Percentiles rank a stretch among this genome's conserved stretches.
phyloP scores from a whole-genome alignment of 495 filamentous ascomycete genomes.

The Apiosordaria backusii region DNA sequence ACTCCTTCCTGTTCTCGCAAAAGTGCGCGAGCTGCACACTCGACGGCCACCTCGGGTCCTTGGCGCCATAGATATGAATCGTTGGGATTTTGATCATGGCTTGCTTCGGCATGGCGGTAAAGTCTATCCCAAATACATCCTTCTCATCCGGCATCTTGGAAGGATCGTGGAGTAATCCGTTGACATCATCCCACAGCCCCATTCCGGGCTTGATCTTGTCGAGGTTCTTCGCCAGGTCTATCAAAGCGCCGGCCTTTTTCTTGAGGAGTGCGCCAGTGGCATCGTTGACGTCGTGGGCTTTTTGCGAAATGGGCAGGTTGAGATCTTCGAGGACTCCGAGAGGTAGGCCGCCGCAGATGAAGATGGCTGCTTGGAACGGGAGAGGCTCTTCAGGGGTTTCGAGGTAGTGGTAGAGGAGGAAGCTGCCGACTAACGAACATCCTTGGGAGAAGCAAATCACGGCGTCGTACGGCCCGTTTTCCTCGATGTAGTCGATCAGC shows the following conservation, averaged over 20 bases:
- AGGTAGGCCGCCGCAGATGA: slow-evolving; percentile 55
- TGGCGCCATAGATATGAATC: slow-evolving; percentile 57
- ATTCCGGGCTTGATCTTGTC: slow-evolving; percentile 24
- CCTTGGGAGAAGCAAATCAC: slow-evolving; percentile 61
- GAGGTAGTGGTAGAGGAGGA: slow-evolving; percentile 40
- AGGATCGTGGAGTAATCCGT: slow-evolving; percentile 35
- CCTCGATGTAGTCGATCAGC: slow-evolving; percentile 46
- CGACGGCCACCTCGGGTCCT: slow-evolving; percentile 55
- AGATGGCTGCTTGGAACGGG: slow-evolving; percentile 58
- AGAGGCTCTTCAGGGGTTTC: slow-evolving; percentile 32
- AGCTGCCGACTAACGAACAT: slow-evolving; percentile 48
- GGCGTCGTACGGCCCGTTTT: slow-evolving; percentile 57
- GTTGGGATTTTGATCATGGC: slow-evolving; percentile 55
- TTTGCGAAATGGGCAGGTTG: slow-evolving; percentile 46
- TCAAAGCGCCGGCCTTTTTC: slow-evolving; percentile 30
- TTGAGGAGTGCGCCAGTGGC: slow-evolving; percentile 28
- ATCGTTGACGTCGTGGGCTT: slow-evolving; percentile 40
- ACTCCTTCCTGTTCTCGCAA: slow-evolving; percentile 50
- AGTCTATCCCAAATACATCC: slow-evolving; percentile 52
- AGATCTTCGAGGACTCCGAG: slow-evolving; percentile 49
- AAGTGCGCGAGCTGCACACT: slow-evolving; percentile 54
- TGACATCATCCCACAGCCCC: slow-evolving; percentile 29
- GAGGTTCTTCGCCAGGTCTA: slow-evolving; percentile 29
- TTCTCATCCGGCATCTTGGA: slow-evolving; percentile 16
- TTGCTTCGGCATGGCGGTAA: slow-evolving; percentile 41